These are phyloP conservation scores for Cyanidioschyzon merolae DNA, from an alignment of 23 red algal genomes.

Conservation along the genomic window DNA sequence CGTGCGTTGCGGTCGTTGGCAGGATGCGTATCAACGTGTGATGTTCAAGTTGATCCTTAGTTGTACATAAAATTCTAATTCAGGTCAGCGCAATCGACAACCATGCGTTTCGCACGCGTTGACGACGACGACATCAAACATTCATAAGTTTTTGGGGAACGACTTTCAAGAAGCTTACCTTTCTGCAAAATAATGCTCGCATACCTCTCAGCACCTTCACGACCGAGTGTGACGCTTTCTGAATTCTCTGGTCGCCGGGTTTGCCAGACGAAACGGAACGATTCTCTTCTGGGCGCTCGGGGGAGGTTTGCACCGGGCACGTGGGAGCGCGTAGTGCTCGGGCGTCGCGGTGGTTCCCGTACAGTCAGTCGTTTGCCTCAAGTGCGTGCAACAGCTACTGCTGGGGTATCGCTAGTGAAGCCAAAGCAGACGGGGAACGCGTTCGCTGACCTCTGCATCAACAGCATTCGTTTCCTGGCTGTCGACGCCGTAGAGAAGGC, in stretches of 20 bases:
- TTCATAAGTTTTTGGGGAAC: no score
- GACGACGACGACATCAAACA: no score
- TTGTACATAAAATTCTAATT: no score
- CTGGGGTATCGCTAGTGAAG: not conserved
- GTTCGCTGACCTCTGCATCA: constrained; percentile 62
- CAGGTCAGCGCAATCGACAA: no score
- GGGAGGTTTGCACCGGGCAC: not conserved
- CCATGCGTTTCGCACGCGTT: no score
- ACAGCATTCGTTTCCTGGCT: constrained; percentile 74
- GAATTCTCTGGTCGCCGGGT: not conserved
- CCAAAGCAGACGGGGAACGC: constrained; percentile 78
- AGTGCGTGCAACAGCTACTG: not conserved
- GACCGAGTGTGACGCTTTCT: not conserved
- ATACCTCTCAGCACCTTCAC: not conserved
- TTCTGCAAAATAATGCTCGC: not conserved
- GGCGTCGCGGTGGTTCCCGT: not conserved
- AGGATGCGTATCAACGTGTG: no score
- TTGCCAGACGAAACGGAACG: not conserved
- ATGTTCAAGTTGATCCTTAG: no score
- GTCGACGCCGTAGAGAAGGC: constrained; percentile 84
- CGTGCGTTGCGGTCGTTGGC: no score
- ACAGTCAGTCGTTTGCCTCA: not conserved
- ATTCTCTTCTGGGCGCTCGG: not conserved
- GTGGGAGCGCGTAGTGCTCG: not conserved
- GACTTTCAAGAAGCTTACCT: no score